Evolutionary conservation across 495 filamentous ascomycete species (phyloP), one percentile per base, ranked within the genome.

Genomic region (Penicillium silybi): DNA sequence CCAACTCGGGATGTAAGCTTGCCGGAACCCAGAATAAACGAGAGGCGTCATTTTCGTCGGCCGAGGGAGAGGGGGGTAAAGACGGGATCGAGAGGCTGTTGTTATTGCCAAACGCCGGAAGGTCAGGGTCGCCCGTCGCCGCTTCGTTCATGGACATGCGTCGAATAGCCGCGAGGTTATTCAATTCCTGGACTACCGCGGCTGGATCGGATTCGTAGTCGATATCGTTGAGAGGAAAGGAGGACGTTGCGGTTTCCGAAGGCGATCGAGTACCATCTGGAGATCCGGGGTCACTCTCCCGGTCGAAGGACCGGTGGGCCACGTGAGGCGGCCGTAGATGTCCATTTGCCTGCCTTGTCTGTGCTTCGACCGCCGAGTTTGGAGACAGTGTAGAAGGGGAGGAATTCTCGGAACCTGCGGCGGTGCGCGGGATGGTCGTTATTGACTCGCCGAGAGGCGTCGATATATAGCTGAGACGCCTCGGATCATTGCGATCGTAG

Each of bases 71-170:
- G 8, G 91, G 89, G 6, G 91, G 83, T 52, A 84, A 76, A 4
- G 89, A 82, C 1, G 91, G 86, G 58, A 89, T 82, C 22, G 72
- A 61, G 43, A 81, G 71, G 35, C 67, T 75, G 38, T 68, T 75
- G 38, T 68, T 75, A 26, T 79, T 75, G 48, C 82, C 83, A 70
- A 93, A 96, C 11, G 86, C 85, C 27, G 95, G 90, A 46, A 99
- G 76, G 67, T 99, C 93, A 4, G 93, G 93, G 66, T 99, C 93
- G 48, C 82, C 84, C n/a, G 86, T 82, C 37, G 86, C 88, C 47
- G 88, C 87, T 13, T 95, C 93, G 69, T 97, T 92, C 95, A 99
- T 97, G 15, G 93, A 97, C 89, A 99, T 92, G 50, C 93, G 86
- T 54, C 93, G 85, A 51, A 99, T 82, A 11, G 95, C 93, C 61